Conservation (phyloP, 495 filamentous ascomycete genomes). For the Penicillium subrubescens region DNA sequence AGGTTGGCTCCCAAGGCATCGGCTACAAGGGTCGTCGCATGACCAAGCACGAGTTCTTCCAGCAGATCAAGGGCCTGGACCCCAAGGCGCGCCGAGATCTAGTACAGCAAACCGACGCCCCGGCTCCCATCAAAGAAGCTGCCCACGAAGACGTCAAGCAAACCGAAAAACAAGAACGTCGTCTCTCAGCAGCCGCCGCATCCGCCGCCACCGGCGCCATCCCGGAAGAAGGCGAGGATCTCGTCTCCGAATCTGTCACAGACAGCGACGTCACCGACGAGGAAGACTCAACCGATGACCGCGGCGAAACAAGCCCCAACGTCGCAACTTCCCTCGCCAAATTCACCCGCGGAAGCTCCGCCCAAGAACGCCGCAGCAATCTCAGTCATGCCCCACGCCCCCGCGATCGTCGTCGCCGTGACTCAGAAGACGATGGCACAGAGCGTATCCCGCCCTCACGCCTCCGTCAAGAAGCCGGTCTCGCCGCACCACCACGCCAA, state of each 20-base stretch:
- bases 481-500: slow-evolving; percentile 31
- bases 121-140: slow-evolving; percentile 59
- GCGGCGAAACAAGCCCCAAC: slow-evolving; percentile 44
- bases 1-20: slow-evolving; percentile 35
- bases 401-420: slow-evolving; percentile 40
- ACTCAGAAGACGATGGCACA: slow-evolving; percentile 62
- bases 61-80: slow-evolving; percentile 78
- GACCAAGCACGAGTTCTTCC: slow-evolving; percentile 91
- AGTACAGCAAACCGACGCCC: slow-evolving; percentile 67
- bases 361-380: slow-evolving; percentile 52
- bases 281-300: slow-evolving; percentile 22
- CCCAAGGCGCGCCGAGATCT: slow-evolving; percentile 71
- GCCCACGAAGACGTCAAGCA: slow-evolving; percentile 47
- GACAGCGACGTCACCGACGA: slow-evolving; percentile 37
- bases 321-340: slow-evolving; percentile 48
- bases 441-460: slow-evolving; percentile 53
- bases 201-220: slow-evolving; percentile 19
- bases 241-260: slow-evolving; percentile 31
- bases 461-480: slow-evolving; percentile 40
- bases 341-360: slow-evolving; percentile 45
- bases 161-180: slow-evolving; percentile 33
- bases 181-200: slow-evolving; percentile 27
- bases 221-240: slow-evolving; percentile 22
- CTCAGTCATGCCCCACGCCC: slow-evolving; percentile 31
- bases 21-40: slow-evolving; percentile 66